Conservation (phyloP, 192 early-diverging fungal species). For the Oehlia diaphana region DNA sequence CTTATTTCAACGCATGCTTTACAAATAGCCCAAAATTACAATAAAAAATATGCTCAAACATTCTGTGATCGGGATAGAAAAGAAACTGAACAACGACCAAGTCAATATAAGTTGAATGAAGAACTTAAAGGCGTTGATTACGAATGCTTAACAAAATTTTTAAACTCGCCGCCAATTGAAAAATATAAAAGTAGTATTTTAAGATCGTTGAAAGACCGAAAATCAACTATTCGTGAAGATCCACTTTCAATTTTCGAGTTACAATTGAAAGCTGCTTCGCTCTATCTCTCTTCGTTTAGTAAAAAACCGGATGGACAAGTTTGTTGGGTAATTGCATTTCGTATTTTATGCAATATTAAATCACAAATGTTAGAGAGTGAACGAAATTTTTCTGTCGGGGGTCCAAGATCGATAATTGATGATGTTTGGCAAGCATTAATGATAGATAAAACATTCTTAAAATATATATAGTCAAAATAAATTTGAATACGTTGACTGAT, state of each 20-base stretch:
- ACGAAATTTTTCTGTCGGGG: not conserved
- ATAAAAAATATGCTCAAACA: not conserved
- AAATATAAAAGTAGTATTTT: not conserved
- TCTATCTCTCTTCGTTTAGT: not conserved
- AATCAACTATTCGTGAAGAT: no score
- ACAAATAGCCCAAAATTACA: not conserved
- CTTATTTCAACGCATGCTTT: not conserved
- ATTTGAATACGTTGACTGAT: no score
- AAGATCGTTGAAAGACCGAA: not conserved
- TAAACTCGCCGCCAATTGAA: not conserved
- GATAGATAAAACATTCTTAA: not conserved
- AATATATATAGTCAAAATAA: not conserved
- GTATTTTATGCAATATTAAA: constrained; percentile 21
- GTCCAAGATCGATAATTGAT: constrained; percentile 2
- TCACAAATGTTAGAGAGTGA: constrained; percentile 16
- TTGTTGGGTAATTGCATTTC: constrained; percentile 23
- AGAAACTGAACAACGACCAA: not conserved
- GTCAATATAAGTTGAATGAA: not conserved
- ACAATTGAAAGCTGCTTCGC: not conserved
- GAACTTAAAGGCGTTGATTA: not conserved
- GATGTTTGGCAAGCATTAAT: not conserved
- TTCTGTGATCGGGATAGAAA: not conserved
- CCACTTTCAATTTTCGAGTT: no score
- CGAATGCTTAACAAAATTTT: not conserved
- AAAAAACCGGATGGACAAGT: not conserved